phyloP scores from a whole-genome alignment of 2,329 filamentous ascomycete species.

The Hymenoscyphus fructigenus region DNA sequence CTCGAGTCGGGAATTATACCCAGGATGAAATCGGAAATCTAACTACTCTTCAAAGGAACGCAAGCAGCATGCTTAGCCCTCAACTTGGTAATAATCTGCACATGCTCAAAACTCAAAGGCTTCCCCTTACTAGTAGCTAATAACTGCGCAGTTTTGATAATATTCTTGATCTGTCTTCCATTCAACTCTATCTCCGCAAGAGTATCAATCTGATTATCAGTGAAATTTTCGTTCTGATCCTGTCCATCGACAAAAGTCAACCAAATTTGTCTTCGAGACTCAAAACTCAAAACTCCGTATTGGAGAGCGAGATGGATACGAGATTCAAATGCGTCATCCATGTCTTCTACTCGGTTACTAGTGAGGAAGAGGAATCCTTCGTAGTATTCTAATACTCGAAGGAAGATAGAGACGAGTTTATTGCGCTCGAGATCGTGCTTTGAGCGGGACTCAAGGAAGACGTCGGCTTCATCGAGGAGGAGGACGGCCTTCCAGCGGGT shows the following conservation, averaged over 20 bases:
- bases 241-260: conserved; percentile 10
- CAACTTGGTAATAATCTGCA: conserved; percentile 11
- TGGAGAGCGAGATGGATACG: conserved; percentile 48
- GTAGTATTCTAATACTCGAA: conserved; percentile 25
- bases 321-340: conserved; percentile 41
- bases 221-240: conserved; percentile 12
- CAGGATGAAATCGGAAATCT: background rate
- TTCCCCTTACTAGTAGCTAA: conserved; percentile 10
- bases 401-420: conserved; percentile 45
- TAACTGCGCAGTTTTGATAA: conserved; percentile 34
- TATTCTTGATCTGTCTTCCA: conserved; percentile 40
- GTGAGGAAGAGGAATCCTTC: conserved; percentile 32
- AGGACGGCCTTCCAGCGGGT: conserved; percentile 27
- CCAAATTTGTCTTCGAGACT: conserved; percentile 45
- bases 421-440: conserved; percentile 50
- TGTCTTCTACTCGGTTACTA: conserved; percentile 36
- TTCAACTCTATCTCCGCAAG: conserved; percentile 44
- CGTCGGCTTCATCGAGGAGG: conserved; percentile 45
- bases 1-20: too few species aligned
- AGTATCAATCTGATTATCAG: conserved; percentile 9
- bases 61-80: conserved; percentile 11
- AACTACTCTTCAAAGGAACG: conserved; percentile 10
- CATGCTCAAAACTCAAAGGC: conserved; percentile 10
- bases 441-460: conserved; percentile 50
- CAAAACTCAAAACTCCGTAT: conserved; percentile 42